Conservation (phyloP, 2,329 filamentous ascomycete species). For the Parascedosporium putredinis region DNA sequence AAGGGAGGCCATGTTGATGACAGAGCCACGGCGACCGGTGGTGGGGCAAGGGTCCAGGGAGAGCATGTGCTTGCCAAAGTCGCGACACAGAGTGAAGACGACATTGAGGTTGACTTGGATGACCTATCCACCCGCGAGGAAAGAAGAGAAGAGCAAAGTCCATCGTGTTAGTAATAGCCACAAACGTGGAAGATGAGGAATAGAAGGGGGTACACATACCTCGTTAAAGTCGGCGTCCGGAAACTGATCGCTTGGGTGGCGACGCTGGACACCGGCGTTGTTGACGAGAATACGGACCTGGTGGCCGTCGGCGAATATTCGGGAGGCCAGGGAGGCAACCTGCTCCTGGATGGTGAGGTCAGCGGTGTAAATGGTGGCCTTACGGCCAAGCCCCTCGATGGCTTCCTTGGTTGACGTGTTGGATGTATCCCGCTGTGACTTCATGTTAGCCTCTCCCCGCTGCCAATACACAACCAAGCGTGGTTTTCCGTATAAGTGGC, state of each 20-base stretch:
- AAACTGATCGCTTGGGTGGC: conserved; percentile 66
- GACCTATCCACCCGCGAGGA: conserved; percentile 48
- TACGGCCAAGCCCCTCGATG: conserved; percentile 56
- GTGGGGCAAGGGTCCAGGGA: conserved; percentile 33
- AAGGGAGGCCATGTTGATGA: conserved; percentile 79
- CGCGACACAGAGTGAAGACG: conserved; percentile 69
- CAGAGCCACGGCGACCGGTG: conserved; percentile 51
- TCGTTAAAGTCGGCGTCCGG: conserved; percentile 68
- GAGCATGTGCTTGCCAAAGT: conserved; percentile 72
- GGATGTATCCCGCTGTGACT: conserved; percentile 32
- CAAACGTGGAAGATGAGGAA: background rate
- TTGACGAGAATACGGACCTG: conserved; percentile 71
- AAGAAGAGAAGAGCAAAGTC: too few relatives aligned
- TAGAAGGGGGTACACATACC: conserved; percentile 22
- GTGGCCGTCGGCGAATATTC: conserved; percentile 51
- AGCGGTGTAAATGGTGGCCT: conserved; percentile 55
- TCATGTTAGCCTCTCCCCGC: too few relatives aligned
- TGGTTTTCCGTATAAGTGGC: too few relatives aligned
- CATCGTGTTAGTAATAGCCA: too few relatives aligned
- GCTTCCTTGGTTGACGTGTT: conserved; percentile 44
- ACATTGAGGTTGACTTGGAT: conserved; percentile 78
- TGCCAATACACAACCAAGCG: too few relatives aligned
- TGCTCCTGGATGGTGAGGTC: conserved; percentile 54
- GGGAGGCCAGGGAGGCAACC: conserved; percentile 50
- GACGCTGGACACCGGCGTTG: conserved; percentile 75